Evolutionary conservation across 768 basidiomycete genomes (phyloP), one percentile per base, ranked within the genome.

Genomic region (Mycena filopes): DNA sequence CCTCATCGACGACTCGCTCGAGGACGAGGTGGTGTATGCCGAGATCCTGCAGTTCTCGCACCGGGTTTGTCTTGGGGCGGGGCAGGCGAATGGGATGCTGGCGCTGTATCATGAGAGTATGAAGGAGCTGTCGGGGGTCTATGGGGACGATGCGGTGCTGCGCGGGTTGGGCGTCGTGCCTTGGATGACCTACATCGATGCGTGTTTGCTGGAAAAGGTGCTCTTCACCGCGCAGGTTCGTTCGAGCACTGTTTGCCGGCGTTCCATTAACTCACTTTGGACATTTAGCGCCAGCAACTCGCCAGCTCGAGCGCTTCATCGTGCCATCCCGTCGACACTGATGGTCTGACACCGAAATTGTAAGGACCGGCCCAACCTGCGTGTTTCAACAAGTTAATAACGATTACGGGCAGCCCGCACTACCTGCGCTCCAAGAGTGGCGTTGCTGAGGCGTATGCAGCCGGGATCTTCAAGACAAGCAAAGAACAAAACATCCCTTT

Each of bases 401-500:
- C 40, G 26, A 8, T 60, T 21, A 40, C 50, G 28, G 12, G 42
- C 21, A 60, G 58, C 47, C 58, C 63, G 6, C 56, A 29, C 26
- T 59, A 65, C 51, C 29, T 65, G 63, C 63, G 63, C 8, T n/a
- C 10, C 31, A 65, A 59, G 50, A 38, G 63, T 31, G 63, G 56
- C 25, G n/a, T 29, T 38, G 10, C 25, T 33, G 66, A 67, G 48
- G 45, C 55, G 6, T 67, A 57, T 23, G 60, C 33, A 20, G 66
- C 60, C n/a, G 50, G 48, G 7, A 60, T 66, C 13, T 66, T 66
- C 21, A 59, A 66, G 43, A 51, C 53, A 15, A 55, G 15, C 47
- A 56, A 56, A 38, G 47, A 57, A 1, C 66, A 67, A 31, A 51
- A 56, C 36, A 16, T 54, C 3, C 63, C 60, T 21, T 31, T 63